A percentile compares a stretch with the other conserved stretches of the same genome.
Conservation (phyloP, 768 basidiomycete genomes). For the Tricholoma hemisulphureum region DNA sequence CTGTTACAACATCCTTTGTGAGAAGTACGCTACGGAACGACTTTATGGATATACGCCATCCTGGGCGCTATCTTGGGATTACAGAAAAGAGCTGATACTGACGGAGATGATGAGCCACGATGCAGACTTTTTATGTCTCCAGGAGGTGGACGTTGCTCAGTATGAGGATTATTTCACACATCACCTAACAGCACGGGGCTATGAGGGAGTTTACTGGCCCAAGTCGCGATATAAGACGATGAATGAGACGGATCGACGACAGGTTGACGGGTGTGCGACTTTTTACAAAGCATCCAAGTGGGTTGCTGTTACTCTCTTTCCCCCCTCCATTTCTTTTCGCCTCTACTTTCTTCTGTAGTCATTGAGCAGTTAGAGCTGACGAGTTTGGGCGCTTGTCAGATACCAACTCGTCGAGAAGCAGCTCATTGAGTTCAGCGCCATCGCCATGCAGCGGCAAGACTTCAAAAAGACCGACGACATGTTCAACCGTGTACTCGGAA, state of each 20-base stretch:
- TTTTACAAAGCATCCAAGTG: slow-evolving; percentile 91
- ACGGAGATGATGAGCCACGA: slow-evolving; percentile 79
- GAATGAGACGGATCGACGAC: slow-evolving; percentile 78
- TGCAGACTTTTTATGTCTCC: slow-evolving; percentile 89
- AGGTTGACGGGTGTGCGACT: slow-evolving; percentile 94
- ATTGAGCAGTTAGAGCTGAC: slow-evolving; percentile 9
- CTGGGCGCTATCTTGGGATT: slow-evolving; percentile 97
- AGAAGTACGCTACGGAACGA: slow-evolving; percentile 81
- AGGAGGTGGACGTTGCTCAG: slow-evolving; percentile 91
- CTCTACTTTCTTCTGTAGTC: slow-evolving; percentile 2
- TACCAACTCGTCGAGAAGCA: slow-evolving; percentile 93
- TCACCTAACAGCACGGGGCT: slow-evolving; percentile 69
- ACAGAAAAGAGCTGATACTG: slow-evolving; percentile 84
- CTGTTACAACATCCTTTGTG: slow-evolving; percentile 94
- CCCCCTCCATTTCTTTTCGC: no score
- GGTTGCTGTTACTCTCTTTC: slow-evolving; percentile 31
- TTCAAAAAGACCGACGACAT: slow-evolving; percentile 98
- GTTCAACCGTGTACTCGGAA: slow-evolving; percentile 97
- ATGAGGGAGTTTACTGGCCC: slow-evolving; percentile 89
- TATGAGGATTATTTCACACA: slow-evolving; percentile 90
- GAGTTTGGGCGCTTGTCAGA: slow-evolving; percentile 37
- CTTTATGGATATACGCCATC: slow-evolving; percentile 95
- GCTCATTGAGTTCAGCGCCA: slow-evolving; percentile 87
- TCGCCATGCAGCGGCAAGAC: slow-evolving; percentile 90
- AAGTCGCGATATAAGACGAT: slow-evolving; percentile 94